Conservation (phyloP, 2,329 filamentous ascomycete species). For the Trichoderma afroharzianum region DNA sequence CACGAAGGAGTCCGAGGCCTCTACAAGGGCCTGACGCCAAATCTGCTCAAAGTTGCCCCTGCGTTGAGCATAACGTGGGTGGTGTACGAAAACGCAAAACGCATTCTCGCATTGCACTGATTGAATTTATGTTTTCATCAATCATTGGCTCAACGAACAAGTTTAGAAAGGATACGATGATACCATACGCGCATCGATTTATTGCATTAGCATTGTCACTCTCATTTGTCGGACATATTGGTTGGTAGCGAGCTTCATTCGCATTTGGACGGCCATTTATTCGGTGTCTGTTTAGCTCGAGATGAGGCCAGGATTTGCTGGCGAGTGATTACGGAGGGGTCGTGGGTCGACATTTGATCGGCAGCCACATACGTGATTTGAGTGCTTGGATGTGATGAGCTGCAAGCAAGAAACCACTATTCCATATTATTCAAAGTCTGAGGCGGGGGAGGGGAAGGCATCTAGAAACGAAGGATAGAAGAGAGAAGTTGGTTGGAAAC, state of each 20-base stretch:
- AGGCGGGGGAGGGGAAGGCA: not conserved
- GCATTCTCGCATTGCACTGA: constrained; percentile 54
- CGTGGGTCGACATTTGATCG: not conserved
- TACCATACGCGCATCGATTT: constrained; percentile 16
- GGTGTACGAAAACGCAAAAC: constrained; percentile 88
- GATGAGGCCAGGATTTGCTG: not conserved
- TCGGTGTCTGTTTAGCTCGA: not conserved
- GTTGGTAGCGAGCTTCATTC: constrained; percentile 9
- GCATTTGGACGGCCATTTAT: constrained; percentile 2
- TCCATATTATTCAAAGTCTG: not conserved
- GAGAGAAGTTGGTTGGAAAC: not conserved
- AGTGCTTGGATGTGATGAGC: not conserved
- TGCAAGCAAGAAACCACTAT: not conserved
- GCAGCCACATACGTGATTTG: not conserved
- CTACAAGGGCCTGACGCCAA: constrained; percentile 93
- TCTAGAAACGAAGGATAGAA: not conserved
- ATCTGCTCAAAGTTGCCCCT: constrained; percentile 92
- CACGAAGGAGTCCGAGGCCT: constrained; percentile 81
- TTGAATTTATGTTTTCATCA: not conserved
- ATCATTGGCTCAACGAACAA: not conserved
- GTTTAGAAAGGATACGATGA: constrained; percentile 15
- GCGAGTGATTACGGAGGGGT: not conserved
- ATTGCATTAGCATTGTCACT: constrained; percentile 17
- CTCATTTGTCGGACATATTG: constrained; percentile 15
- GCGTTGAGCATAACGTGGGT: constrained; percentile 94